Base-by-base conservation (phyloP, 345 rosid genomes). In the Eucalyptus brandiana region DNA sequence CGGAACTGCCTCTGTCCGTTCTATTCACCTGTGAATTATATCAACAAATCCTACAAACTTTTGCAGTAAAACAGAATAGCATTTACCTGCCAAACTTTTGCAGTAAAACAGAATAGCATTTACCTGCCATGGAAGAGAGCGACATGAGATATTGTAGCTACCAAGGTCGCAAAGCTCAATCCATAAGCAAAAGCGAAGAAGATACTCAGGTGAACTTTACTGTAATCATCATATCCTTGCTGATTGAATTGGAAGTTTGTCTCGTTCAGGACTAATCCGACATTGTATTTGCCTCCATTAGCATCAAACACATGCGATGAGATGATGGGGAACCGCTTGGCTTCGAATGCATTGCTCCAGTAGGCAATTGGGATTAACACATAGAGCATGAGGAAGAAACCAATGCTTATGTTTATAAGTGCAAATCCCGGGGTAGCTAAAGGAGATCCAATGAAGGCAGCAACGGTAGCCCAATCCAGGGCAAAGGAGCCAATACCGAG, bases 261-360 rank as follows among this genome's bases (percentile, higher is more conserved):
- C 5, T 88, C 47, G 53, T 93, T 91, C 30, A 94, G 87, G 50
- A 93, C 83, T 60, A 87, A 24, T 3, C 92, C 76, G 11, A 95
- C 89, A 48, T 93, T 86, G 87, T 93, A 95, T 12, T 54, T 56
- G 42, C 62, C 47, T 28, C 96, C 95, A 12, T 76, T 76, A 7
- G 51, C 34, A 47, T 92, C 90, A 60, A 91, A 95, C 58, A 93
- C 93, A 32, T 92, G 89, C 0, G 96, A 47, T 1, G 96, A 93
- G 89, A 91, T 67, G 51, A 94, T 89, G 12, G 96, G 96, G 87
- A 94, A 93, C 87, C 91, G 89, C 90, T 92, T 93, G 51, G 94
- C 96, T 32, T 90, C 89, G n/a, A 89, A 94, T 14, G 93, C 88
- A 53, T 89, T 92, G 44, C 92, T 91, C 94, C 92, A 93, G 62